phyloP scores from a whole-genome alignment of 768 basidiomycete genomes.

The Lepiota brunneoincarnata region DNA sequence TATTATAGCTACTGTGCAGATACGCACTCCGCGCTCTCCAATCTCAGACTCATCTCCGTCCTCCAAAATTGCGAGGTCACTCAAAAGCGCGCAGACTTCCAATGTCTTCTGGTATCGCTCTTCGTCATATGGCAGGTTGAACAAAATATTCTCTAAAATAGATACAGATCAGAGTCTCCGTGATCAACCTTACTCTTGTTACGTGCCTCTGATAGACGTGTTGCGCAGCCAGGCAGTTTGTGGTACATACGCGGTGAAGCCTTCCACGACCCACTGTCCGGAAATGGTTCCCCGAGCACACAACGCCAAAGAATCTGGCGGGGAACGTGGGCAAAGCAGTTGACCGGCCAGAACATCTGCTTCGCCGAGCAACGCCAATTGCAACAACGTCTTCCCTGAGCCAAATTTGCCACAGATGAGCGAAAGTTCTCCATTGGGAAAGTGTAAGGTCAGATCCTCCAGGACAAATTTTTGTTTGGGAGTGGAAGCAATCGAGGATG shows the following conservation, averaged over 20 bases:
- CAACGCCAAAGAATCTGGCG: slow-evolving; percentile 71
- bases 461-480: slow-evolving; percentile 79
- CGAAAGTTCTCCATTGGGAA: slow-evolving; percentile 77
- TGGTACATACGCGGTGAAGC: slow-evolving; percentile 86
- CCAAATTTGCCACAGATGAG: slow-evolving; percentile 89
- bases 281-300: slow-evolving; percentile 41
- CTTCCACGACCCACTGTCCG: slow-evolving; percentile 76
- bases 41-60: slow-evolving; percentile 89
- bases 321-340: slow-evolving; percentile 78
- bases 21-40: slow-evolving; percentile 73
- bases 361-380: slow-evolving; percentile 86
- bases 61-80: slow-evolving; percentile 78
- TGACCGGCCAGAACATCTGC: slow-evolving; percentile 86
- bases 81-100: slow-evolving; percentile 69
- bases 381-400: slow-evolving; percentile 82
- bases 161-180: neutral
- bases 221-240: slow-evolving; percentile 67
- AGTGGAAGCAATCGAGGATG: slow-evolving; percentile 61
- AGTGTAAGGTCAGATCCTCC: slow-evolving; percentile 69
- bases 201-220: slow-evolving; percentile 53
- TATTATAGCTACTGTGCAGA: neutral
- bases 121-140: slow-evolving; percentile 74
- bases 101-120: slow-evolving; percentile 79
- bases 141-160: slow-evolving; percentile 62
- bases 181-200: neutral